Evolutionary conservation across 169 alveolate species (phyloP).

Genomic region (Plasmodium sp.): DNA sequence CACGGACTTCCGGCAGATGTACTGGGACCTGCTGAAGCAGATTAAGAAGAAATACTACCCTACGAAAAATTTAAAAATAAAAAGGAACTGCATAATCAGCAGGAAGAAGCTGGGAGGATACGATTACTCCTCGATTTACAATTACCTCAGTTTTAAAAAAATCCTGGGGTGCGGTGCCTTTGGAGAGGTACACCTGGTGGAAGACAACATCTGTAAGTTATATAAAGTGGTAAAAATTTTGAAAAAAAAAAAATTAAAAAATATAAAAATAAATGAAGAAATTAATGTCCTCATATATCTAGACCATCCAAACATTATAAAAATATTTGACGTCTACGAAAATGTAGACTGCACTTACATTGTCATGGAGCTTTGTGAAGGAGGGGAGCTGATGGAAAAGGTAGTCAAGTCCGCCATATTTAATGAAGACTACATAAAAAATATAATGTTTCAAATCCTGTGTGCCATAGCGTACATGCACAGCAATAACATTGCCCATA

Average conservation of each 20-base stretch:
- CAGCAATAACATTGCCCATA: conserved; percentile 87
- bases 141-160: conserved; percentile 76
- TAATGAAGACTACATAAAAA: conserved; percentile 92
- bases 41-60: conserved; percentile 71
- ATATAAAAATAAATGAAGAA: conserved; percentile 71
- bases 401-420: conserved; percentile 91
- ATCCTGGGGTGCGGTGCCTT: conserved; percentile 83
- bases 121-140: conserved; percentile 59
- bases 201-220: conserved; percentile 72
- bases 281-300: conserved; percentile 76
- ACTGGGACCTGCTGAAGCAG: conserved; percentile 69
- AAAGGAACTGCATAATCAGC: conserved; percentile 71
- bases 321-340: conserved; percentile 93
- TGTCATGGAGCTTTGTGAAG: conserved; percentile 95
- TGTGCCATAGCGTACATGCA: conserved; percentile 96
- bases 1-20: conserved; percentile 71
- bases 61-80: conserved; percentile 66
- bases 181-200: conserved; percentile 85
- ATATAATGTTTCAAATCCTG: conserved; percentile 93
- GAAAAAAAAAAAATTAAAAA: conserved; percentile 68
- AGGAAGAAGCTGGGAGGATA: conserved; percentile 70
- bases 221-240: conserved; percentile 67
- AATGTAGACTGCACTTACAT: conserved; percentile 92
- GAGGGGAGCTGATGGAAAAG: conserved; percentile 98
- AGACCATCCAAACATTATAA: conserved; percentile 94